These are phyloP conservation scores for Exophiala oligosperma DNA, from an alignment of 2,329 filamentous ascomycete species.

Conservation along the genomic window DNA sequence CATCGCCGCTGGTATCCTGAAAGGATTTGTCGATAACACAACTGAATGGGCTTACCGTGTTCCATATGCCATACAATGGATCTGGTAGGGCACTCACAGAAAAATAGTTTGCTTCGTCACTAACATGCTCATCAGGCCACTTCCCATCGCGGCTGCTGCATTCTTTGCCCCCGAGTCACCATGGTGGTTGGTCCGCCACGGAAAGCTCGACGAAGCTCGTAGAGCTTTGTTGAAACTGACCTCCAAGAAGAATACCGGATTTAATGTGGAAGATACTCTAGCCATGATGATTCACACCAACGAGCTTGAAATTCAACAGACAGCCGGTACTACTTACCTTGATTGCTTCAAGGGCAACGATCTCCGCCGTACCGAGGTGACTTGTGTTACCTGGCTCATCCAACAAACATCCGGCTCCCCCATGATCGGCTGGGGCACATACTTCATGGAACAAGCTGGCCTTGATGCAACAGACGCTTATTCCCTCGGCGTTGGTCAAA, in stretches of 20 bases:
- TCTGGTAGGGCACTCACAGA: constrained; percentile 16
- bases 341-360: constrained; percentile 38
- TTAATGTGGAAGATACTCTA: constrained; percentile 34
- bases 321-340: constrained; percentile 31
- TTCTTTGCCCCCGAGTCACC: constrained; percentile 48
- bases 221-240: constrained; percentile 47
- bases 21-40: constrained; percentile 30
- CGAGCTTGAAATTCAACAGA: constrained; percentile 30
- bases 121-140: constrained; percentile 9
- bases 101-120: background rate
- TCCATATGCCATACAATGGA: constrained; percentile 38
- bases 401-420: constrained; percentile 66
- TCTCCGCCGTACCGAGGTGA: constrained; percentile 45
- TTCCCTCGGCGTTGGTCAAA: constrained; percentile 56
- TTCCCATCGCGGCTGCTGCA: constrained; percentile 26
- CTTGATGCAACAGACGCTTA: constrained; percentile 38
- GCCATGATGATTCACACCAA: constrained; percentile 33
- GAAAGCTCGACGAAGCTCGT: constrained; percentile 49
- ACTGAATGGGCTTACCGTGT: constrained; percentile 40
- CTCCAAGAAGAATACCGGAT: constrained; percentile 31
- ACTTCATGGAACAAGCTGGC: constrained; percentile 56
- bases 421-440: constrained; percentile 64
- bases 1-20: constrained; percentile 37
- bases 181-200: constrained; percentile 54
- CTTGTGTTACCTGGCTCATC: constrained; percentile 39